Evolutionary conservation across 1,139 yeast genomes (phyloP).

Genomic region (Sugiyamaella neomexicana): DNA sequence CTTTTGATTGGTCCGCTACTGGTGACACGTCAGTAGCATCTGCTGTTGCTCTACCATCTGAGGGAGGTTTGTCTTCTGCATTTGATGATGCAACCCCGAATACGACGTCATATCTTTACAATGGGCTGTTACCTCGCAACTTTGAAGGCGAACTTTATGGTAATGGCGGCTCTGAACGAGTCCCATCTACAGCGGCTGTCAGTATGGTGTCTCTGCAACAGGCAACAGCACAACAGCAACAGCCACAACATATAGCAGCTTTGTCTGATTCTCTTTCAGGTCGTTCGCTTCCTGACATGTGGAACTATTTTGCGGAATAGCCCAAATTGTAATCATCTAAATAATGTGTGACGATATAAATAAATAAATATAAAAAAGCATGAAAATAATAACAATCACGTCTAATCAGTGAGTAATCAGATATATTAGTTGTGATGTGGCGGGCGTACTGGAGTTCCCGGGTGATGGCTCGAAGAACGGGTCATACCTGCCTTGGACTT

Average conservation of each 20-base stretch:
- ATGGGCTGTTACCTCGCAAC: slow-evolving; percentile 7
- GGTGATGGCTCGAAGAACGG: background rate
- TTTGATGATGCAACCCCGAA: slow-evolving; percentile 15
- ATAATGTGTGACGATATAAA: slow-evolving; percentile 8
- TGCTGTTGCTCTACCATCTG: slow-evolving; percentile 13
- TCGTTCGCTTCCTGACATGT: slow-evolving; percentile 12
- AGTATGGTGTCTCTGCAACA: background rate
- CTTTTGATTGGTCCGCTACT: slow-evolving; percentile 11
- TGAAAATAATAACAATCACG: background rate
- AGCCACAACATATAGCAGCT: background rate
- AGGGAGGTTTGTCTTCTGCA: slow-evolving; percentile 7
- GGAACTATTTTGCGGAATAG: slow-evolving; percentile 15
- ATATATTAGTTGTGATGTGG: background rate
- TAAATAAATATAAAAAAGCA: background rate
- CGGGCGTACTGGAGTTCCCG: slow-evolving; percentile 7
- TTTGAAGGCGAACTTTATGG: slow-evolving; percentile 1
- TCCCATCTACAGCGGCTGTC: slow-evolving; percentile 3
- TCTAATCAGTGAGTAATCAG: background rate
- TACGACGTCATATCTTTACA: slow-evolving; percentile 8
- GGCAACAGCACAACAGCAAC: background rate
- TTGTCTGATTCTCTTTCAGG: slow-evolving; percentile 4
- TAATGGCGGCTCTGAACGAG: slow-evolving; percentile 1
- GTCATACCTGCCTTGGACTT: slow-evolving; percentile 2
- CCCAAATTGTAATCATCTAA: background rate
- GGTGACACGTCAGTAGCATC: slow-evolving; percentile 12